Percentiles rank a stretch among this genome's conserved stretches.
Conservation (phyloP, 2,329 filamentous ascomycete genomes). For the Botrytis squamosa region DNA sequence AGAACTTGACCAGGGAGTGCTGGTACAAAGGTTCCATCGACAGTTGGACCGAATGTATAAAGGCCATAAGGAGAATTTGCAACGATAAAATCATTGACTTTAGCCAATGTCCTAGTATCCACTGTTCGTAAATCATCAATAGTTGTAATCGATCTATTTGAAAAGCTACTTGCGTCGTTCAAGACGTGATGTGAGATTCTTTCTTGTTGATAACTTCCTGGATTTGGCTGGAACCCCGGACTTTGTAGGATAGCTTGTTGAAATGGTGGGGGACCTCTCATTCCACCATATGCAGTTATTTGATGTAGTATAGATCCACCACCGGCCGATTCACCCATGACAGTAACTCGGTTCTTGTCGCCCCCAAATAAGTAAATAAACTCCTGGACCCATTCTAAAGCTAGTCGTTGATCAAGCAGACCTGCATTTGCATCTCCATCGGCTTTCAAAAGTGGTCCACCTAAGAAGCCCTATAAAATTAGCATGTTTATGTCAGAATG, state of each 20-base stretch:
- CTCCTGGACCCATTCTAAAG: conserved; percentile 43
- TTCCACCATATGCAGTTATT: conserved; percentile 51
- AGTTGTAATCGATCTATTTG: not conserved
- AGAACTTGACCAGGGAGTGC: conserved; percentile 47
- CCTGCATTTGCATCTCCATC: conserved; percentile 36
- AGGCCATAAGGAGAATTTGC: not conserved
- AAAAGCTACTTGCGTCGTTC: not conserved
- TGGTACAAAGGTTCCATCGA: conserved; percentile 50
- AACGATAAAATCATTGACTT: not conserved
- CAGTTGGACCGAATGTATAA: conserved; percentile 39
- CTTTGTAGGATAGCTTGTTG: conserved; percentile 41
- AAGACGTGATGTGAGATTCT: not conserved
- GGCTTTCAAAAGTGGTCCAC: conserved; percentile 47
- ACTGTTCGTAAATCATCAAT: not conserved
- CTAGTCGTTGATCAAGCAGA: conserved; percentile 53
- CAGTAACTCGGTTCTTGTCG: conserved; percentile 48
- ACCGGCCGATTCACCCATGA: conserved; percentile 52
- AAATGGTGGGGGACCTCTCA: conserved; percentile 42
- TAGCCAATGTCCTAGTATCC: not conserved
- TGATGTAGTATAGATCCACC: conserved; percentile 55
- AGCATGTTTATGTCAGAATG: not conserved
- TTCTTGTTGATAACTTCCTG: conserved; percentile 1
- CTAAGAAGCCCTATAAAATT: conserved; percentile 36
- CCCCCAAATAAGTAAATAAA: conserved; percentile 58
- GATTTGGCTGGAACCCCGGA: conserved; percentile 28